Evolutionary conservation across 768 basidiomycete species (phyloP), one percentile per base, ranked within the genome.

Genomic region (Pholiota conissans): DNA sequence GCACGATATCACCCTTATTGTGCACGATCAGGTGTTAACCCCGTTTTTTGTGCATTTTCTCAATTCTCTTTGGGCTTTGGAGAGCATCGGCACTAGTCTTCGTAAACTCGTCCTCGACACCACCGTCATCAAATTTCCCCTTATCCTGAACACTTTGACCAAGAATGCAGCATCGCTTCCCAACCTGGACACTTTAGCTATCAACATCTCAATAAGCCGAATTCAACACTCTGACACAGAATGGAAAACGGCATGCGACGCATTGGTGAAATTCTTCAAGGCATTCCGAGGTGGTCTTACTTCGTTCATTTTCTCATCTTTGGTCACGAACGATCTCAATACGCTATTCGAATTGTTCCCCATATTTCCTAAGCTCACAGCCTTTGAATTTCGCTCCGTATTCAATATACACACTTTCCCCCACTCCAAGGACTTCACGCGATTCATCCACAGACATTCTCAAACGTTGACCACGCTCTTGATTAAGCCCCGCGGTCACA

Each of bases 11-110:
- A 65, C 48, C 13, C 55, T 71, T 29, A 55, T 69, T 16, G 39
- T 71, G 27, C 59, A 66, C 47, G 66, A 69, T 52, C 61, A 69
- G 26, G 29, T 40, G 24, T 56, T 65, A 24, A 55, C 64, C 1
- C 49, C 53, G 16, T 53, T 60, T 5, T 66, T 66, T 35, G 27
- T 29, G 9, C 35, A 14, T 10, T 67, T 69, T 47, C 61, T 67
- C 8, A 45, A 56, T 5, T 51, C 56, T 8, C 22, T 69, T 3
- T 60, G 64, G 62, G 47, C 52, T 26, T 28, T 28, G 5, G 49
- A 62, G 18, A 58, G 56, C 1, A 30, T 69, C 18, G 67, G 63
- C 5, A 39, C 51, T 14, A 35, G 52, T 10, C 50, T 68, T 3
- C 47, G 51, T 4, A 58, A 56, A 9, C 24, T 69, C 26, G 45